A percentile compares a stretch with the other conserved stretches of the same genome.
These are phyloP conservation scores for Pestalotiopsis sp. DNA, from an alignment of 2,329 filamentous ascomycete species.

Conservation along the genomic window DNA sequence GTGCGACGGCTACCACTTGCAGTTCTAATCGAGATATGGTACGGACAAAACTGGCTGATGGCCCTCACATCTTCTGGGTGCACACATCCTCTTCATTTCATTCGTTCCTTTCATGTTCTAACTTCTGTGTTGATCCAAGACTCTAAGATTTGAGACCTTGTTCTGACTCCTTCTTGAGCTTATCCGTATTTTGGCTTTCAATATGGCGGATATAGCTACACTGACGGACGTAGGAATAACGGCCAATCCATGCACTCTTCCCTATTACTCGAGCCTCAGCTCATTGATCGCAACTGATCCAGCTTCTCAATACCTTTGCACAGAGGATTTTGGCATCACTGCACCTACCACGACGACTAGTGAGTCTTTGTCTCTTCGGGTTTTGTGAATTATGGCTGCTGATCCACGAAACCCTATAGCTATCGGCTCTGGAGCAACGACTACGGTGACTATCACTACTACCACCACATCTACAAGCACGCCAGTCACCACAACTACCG, in stretches of 20 bases:
- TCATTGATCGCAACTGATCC: not conserved
- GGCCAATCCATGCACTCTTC: not conserved
- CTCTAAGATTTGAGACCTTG: not conserved
- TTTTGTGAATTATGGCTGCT: not conserved
- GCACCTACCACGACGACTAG: not conserved
- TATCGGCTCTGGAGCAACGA: not conserved
- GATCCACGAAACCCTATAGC: not conserved
- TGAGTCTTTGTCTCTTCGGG: not conserved
- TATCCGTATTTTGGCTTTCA: too few relatives aligned
- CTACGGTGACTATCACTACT: not conserved
- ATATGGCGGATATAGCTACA: not conserved
- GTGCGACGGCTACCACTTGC: not conserved
- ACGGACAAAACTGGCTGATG: not conserved
- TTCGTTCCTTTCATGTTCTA: not conserved
- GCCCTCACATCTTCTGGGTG: not conserved
- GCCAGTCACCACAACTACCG: not conserved
- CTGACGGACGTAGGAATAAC: not conserved
- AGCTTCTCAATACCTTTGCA: not conserved
- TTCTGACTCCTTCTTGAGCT: not conserved
- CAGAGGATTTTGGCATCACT: not conserved
- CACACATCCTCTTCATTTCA: not conserved
- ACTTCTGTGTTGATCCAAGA: not conserved
- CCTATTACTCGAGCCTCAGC: not conserved
- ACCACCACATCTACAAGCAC: not conserved
- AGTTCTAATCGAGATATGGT: not conserved